A percentile compares a stretch with the other conserved stretches of the same genome.
Evolutionary conservation across 2,329 filamentous ascomycete species (phyloP).

Genomic region (Monosporascus ibericus): DNA sequence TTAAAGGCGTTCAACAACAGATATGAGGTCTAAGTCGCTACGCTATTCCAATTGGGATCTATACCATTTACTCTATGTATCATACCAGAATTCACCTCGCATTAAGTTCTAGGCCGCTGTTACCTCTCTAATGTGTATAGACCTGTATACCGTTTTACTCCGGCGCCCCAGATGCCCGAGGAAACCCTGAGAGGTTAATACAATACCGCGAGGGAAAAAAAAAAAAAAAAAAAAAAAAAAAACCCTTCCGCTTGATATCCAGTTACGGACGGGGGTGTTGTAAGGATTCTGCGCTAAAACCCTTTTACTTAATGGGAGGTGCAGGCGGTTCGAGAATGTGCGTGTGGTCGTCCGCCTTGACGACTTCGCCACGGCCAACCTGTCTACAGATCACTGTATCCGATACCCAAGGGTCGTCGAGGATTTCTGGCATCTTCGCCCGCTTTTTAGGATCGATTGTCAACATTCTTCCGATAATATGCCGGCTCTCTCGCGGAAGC

Average conservation of each 20-base stretch:
- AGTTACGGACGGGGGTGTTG: too few relatives aligned
- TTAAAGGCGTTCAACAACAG: too few relatives aligned
- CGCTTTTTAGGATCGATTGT: constrained; percentile 79
- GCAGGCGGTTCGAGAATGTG: constrained; percentile 77
- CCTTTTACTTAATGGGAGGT: constrained; percentile 29
- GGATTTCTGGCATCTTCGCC: constrained; percentile 78
- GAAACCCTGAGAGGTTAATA: too few relatives aligned
- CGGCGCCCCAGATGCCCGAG: not conserved
- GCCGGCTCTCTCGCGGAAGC: constrained; percentile 80
- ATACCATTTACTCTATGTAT: not conserved
- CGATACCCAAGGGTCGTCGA: constrained; percentile 86
- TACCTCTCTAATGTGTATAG: not conserved
- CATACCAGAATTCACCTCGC: not conserved
- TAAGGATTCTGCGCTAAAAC: too few relatives aligned
- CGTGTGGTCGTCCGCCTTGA: constrained; percentile 69
- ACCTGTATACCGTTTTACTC: not conserved
- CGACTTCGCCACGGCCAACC: constrained; percentile 60
- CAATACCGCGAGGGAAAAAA: too few relatives aligned
- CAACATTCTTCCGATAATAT: constrained; percentile 89
- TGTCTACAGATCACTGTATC: constrained; percentile 80
- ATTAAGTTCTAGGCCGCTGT: not conserved
- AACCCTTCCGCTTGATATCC: too few relatives aligned
- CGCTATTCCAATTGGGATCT: too few relatives aligned
- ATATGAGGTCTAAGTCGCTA: too few relatives aligned
- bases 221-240: too few relatives aligned